Base-by-base conservation (phyloP, 1,139 yeast species). In the Yamadazyma pseudoaaseri region DNA sequence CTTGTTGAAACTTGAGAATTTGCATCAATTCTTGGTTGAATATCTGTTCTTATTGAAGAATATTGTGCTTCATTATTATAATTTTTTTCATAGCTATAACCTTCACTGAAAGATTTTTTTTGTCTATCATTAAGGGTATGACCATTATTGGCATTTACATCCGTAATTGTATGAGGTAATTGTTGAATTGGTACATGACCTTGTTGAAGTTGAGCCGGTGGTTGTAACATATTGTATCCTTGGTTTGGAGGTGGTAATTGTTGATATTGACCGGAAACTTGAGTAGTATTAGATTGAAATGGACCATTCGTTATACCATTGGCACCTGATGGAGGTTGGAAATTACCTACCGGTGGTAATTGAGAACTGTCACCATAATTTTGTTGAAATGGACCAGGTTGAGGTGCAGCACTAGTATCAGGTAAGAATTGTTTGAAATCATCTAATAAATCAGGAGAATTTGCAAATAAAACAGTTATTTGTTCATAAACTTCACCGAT, bases 341-440 rank as follows among this genome's bases (percentile, higher is more conserved):
- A 92, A 54, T 82, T 90, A 5, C 98, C 98, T 25, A 92, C 90
- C 5, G 98, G 97, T 12, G 98, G 98, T 40, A 92, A 70, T 47
- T 86, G 90, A 11, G 70, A 51, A 9, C 58, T 53, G 12, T 60
- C 62, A 31, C 51, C 55, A 27, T 56, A 62, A 12, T 30, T 37
- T 23, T 51, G 53, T 33, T 51, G 58, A 3, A 18, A 11, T 8
- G 23, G 25, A 10, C 6, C 12, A n/a, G 32, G 32, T 10, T 10
- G 27, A 17, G 31, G 30, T 23, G 38, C 32, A 27, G 47, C 47
- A 30, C 81, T 70, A n/a, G 89, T 80, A 49, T 92, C 97, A 2
- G 99, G 99, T 57, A 92, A 72, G 54, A 92, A 92, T 57, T 89
- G 94, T 58, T 90, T 89, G 62, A 92, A 92, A 56, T 94, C 98